Evolutionary conservation across 192 early-diverging fungal genomes (phyloP).

Genomic region (Entomortierella lignicola): DNA sequence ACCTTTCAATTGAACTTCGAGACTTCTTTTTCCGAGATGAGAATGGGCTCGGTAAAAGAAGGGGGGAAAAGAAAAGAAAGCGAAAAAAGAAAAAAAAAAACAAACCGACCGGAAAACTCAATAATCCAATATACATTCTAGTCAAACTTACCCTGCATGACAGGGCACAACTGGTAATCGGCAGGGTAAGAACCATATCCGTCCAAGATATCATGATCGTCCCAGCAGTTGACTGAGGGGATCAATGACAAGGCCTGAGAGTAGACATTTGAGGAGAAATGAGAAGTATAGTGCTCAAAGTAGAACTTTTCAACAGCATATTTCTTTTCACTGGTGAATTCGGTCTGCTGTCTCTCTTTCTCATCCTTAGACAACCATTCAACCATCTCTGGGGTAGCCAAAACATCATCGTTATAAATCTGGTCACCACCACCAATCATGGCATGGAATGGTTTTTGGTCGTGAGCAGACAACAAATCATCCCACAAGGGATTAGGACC

Average conservation of each 20-base stretch:
- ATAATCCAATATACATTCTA: conserved; percentile 2
- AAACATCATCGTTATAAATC: conserved; percentile 73
- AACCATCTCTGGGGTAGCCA: conserved; percentile 33
- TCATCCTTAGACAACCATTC: conserved; percentile 28
- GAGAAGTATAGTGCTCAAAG: conserved; percentile 74
- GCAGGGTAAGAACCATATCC: conserved; percentile 90
- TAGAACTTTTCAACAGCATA: conserved; percentile 65
- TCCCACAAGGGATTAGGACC: conserved; percentile 72
- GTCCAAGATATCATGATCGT: conserved; percentile 92
- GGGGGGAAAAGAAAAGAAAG: background rate
- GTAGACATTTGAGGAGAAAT: conserved; percentile 66
- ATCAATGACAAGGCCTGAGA: conserved; percentile 78
- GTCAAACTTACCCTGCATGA: conserved; percentile 71
- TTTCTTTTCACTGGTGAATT: conserved; percentile 31
- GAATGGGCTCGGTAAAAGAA: background rate
- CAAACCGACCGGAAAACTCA: background rate
- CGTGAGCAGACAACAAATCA: conserved; percentile 72
- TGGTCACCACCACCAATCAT: conserved; percentile 83
- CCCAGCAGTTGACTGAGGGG: conserved; percentile 81
- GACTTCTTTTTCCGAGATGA: too few species aligned
- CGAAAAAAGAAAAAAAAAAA: conserved; percentile 15
- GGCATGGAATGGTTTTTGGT: conserved; percentile 72
- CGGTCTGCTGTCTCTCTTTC: conserved; percentile 23
- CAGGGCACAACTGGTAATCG: conserved; percentile 72
- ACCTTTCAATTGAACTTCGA: background rate